These are phyloP conservation scores for Fusarium subtropicale DNA, from an alignment of 2,329 filamentous ascomycete species.

Conservation along the genomic window DNA sequence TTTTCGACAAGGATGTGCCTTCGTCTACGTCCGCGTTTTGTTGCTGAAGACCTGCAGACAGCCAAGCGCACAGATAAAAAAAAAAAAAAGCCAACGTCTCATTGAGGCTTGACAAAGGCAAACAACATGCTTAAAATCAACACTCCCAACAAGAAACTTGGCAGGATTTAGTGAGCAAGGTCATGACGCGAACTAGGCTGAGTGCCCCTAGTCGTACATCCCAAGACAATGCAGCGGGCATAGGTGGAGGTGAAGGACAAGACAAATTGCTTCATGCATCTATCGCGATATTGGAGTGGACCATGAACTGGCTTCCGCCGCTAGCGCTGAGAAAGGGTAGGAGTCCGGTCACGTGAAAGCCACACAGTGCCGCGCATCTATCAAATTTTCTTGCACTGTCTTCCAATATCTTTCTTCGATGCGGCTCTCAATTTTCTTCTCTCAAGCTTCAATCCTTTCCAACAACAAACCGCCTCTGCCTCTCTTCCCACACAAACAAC, in stretches of 20 bases:
- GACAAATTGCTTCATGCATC: conserved; percentile 45
- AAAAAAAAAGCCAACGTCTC: neutral
- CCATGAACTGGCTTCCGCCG: conserved; percentile 30
- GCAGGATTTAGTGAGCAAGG: neutral
- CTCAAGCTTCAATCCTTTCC: conserved; percentile 31
- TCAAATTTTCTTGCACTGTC: conserved; percentile 51
- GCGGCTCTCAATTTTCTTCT: conserved; percentile 35
- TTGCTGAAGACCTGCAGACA: conserved; percentile 4
- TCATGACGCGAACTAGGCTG: conserved; percentile 21
- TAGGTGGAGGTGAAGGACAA: conserved; percentile 8
- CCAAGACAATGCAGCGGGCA: conserved; percentile 10
- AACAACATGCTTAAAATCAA: neutral
- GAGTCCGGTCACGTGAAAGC: conserved; percentile 38
- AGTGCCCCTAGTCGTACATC: conserved; percentile 18
- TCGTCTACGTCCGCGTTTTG: conserved; percentile 15
- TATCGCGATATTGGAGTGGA: conserved; percentile 41
- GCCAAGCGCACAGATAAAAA: neutral
- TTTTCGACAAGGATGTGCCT: conserved; percentile 21
- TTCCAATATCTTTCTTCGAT: conserved; percentile 49
- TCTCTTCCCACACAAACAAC: conserved; percentile 19
- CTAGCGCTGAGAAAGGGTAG: conserved; percentile 30
- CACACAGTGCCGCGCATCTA: conserved; percentile 45
- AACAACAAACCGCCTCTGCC: conserved; percentile 23
- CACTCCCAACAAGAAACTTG: neutral
- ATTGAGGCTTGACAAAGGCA: neutral